Evolutionary conservation across 2,329 filamentous ascomycete species (phyloP), one percentile per base, ranked within the genome.

Genomic region (Monosporascus sp.): DNA sequence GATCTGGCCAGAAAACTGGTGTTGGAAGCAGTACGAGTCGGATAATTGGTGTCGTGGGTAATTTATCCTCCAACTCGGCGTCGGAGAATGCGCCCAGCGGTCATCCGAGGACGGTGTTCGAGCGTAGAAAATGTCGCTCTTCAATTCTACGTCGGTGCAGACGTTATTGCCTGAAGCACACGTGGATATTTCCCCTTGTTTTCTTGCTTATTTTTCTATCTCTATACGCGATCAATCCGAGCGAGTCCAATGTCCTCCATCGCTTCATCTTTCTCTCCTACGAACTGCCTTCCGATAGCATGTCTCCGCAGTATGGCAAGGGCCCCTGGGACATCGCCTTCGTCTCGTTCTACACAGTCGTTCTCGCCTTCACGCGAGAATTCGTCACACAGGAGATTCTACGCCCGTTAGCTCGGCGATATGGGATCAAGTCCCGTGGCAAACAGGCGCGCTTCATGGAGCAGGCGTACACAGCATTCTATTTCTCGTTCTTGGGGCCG

Each of bases 401-500:
- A 52, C 79, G 80, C 7, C 86, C 86, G 0, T 71, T 86, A 54
- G 84, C 85, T 1, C 69, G 79, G 6, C 70, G 68, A 53, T 79
- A 70, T 53, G 84, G 84, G 3, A 82, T 90, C 63, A 76, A 72
- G 47, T 79, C 77, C 47, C 78, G 80, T 50, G 80, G 75, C 31
- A 90, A 89, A 68, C 84, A 86, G 54, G 74, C 77, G 8, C 79
- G 87, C 5, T 90, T 90, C 73, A 86, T 88, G 82, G 87, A 90
- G 66, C 87, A 90, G 68, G 80, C 81, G 57, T 90, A 90, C 69
- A 89, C 86, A 0, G 86, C 84, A 0, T 73, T 89, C 9, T 90
- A 90, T 72, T 89, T 89, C 65, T 77, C 68, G 2, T 65, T 88
- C 39, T 81, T 86, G 42, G 86, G 85, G 0, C 85, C 85, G 0